phyloP scores from a whole-genome alignment of 2,329 filamentous ascomycete genomes.

The Aschersonia sp. region DNA sequence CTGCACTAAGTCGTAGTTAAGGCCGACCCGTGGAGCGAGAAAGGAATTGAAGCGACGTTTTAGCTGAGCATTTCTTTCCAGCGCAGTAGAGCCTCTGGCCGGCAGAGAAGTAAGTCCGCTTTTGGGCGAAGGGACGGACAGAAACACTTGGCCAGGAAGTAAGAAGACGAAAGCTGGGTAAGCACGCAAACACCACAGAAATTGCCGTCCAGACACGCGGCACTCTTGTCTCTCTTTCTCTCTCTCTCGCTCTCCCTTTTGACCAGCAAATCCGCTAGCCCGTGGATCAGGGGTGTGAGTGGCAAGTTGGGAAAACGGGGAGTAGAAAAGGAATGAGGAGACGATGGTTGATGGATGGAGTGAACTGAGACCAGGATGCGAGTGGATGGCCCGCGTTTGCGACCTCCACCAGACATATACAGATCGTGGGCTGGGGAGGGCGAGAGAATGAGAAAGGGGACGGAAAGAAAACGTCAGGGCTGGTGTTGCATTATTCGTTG shows the following conservation, averaged over 20 bases:
- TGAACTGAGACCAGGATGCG: neutral
- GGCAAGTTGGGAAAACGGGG: neutral
- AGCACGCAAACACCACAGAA: neutral
- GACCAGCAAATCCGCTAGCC: neutral
- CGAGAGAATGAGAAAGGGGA: neutral
- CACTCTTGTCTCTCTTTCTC: neutral
- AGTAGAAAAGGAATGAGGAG: neutral
- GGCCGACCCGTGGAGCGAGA: neutral
- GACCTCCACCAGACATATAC: neutral
- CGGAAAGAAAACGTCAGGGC: neutral
- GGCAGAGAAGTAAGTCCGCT: constrained; percentile 2
- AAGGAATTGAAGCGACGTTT: neutral
- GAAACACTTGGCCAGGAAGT: neutral
- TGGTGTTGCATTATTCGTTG: neutral
- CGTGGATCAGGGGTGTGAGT: neutral
- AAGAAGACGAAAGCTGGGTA: neutral
- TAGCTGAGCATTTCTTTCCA: constrained; percentile 1
- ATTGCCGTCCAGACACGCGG: neutral
- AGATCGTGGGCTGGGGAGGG: neutral
- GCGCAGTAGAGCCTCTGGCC: constrained; percentile 3
- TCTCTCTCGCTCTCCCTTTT: neutral
- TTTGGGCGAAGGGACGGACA: neutral
- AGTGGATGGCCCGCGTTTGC: neutral
- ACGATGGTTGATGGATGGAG: neutral
- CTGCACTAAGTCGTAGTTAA: neutral